Evolutionary conservation across 1,284 basidiomycete species (phyloP), one percentile per base, ranked within the genome.

Genomic region (Microbotryum intermedium): DNA sequence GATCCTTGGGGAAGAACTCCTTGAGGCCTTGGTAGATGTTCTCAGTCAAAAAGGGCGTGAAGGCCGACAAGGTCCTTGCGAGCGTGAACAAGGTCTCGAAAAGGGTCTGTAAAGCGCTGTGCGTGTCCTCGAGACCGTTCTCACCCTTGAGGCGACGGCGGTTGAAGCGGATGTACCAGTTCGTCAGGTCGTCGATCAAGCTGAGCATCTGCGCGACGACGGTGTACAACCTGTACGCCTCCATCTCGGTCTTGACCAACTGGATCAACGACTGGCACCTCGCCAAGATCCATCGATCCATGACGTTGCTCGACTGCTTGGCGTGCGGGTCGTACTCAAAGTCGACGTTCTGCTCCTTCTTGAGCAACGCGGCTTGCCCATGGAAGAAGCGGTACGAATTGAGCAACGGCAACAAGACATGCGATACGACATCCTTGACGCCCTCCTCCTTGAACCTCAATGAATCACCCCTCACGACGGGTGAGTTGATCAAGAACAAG

Each of bases 141-240:
- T 95, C 90, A 51, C 95, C 95, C 81, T 99, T 99, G 61, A 99
- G 79, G 30, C 95, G 83, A 68, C 86, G 86, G 59, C 95, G 85
- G 77, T 98, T 99, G 81, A 98, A 98, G 57, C 95, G 91, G 72
- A 98, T 98, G 77, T 99, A 98, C 93, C 94, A 97, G 76, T 99
- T 99, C 51, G 95, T 99, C 61, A 98, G 80, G 76, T 98, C 95
- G 70, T 95, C 90, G 50, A 99, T 83, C 63, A 98, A 84, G 66
- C 90, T 88, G 59, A 97, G 80, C 57, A 98, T 79, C 30, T 90
- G 83, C n/a, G 92, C 91, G 62, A 97, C 90, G 77, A 98, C 90
- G 61, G 92, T 97, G 77, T 98, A 98, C n/a, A 99, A 82, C 59
- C 93, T 83, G 77, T 98, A 99, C 13, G 92, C 88, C 23, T 64